Evolutionary conservation across 495 filamentous ascomycete species (phyloP).

Genomic region (Xylaria palmicola): DNA sequence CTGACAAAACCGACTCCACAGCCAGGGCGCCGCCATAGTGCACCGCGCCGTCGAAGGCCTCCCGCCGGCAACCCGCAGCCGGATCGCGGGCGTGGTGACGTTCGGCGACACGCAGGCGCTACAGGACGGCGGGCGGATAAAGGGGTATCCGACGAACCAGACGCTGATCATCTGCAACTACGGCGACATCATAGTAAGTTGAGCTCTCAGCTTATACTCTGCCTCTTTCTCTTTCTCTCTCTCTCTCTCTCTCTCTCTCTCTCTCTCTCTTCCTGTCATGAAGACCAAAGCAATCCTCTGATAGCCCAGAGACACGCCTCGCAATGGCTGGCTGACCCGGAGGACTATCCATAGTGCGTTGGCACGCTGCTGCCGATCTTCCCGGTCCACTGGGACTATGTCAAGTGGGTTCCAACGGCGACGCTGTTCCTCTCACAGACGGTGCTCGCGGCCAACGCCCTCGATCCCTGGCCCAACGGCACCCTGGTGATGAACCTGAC

Average conservation of each 20-base stretch:
- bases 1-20: conserved; percentile 20
- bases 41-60: conserved; percentile 46
- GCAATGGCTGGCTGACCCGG: too few relatives aligned
- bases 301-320: too few relatives aligned
- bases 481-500: conserved; percentile 23
- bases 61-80: conserved; percentile 35
- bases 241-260: too few relatives aligned
- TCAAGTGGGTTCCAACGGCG: conserved; percentile 33
- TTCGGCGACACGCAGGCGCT: conserved; percentile 54
- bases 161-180: conserved; percentile 51
- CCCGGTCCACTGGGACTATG: conserved; percentile 49
- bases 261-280: too few relatives aligned
- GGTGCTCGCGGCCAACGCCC: conserved; percentile 19
- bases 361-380: conserved; percentile 43
- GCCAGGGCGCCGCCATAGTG: conserved; percentile 53
- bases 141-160: conserved; percentile 41
- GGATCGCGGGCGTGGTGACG: conserved; percentile 49
- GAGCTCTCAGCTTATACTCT: too few relatives aligned
- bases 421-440: conserved; percentile 27
- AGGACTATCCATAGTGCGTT: too few relatives aligned
- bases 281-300: too few relatives aligned
- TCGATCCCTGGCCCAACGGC: conserved; percentile 26
- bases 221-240: too few relatives aligned
- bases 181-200: conserved; percentile 56
- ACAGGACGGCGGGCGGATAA: conserved; percentile 46